These are phyloP conservation scores for Fraxinus nigra DNA, from an alignment of 305 asterid species.

Conservation along the genomic window DNA sequence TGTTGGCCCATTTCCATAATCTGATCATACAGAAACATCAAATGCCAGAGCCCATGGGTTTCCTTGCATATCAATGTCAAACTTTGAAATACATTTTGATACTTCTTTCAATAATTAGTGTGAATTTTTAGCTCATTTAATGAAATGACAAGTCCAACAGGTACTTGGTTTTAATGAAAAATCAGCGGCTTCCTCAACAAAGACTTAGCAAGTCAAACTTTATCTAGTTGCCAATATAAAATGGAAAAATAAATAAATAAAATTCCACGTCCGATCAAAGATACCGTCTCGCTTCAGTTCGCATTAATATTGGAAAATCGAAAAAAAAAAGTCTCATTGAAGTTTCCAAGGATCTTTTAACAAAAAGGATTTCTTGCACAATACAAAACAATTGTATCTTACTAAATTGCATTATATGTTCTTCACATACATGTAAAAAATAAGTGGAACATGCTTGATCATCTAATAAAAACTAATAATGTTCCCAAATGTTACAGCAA, in stretches of 20 bases:
- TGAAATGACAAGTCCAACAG: neutral
- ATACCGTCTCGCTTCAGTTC: neutral
- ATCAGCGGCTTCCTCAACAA: neutral
- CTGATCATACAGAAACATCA: neutral
- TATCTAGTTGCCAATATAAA: neutral
- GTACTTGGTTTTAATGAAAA: neutral
- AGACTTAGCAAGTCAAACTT: neutral
- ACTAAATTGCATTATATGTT: neutral
- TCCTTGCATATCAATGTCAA: neutral
- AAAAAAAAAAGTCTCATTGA: neutral
- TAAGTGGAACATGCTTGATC: conserved; percentile 7
- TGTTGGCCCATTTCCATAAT: neutral
- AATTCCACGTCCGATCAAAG: neutral
- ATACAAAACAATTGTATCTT: neutral
- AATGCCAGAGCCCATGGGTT: neutral
- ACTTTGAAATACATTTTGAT: neutral
- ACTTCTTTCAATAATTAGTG: neutral
- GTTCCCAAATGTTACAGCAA: conserved; percentile 6
- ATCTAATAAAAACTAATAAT: conserved; percentile 10
- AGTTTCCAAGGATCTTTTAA: neutral
- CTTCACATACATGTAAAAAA: conserved; percentile 12
- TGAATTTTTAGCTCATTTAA: neutral
- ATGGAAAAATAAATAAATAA: neutral
- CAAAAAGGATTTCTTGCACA: neutral
- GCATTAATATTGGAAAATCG: neutral